phyloP scores from a whole-genome alignment of 2,329 filamentous ascomycete species.

The Penicillium decumbens region DNA sequence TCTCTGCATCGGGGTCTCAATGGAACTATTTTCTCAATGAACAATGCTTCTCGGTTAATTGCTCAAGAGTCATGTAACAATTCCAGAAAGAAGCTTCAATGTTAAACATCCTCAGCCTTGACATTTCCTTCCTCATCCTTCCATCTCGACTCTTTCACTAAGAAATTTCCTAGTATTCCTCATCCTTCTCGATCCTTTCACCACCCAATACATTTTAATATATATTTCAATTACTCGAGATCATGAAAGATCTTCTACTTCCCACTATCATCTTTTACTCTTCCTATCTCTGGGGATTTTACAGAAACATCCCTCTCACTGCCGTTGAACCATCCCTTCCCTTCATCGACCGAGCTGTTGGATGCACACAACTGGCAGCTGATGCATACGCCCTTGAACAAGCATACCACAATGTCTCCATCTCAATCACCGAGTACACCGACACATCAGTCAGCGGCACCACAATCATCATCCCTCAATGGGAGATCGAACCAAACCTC shows the following conservation, averaged over 20 bases:
- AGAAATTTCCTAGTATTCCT: not conserved
- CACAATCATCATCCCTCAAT: not conserved
- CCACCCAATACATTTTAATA: too few species aligned
- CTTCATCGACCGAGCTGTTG: conserved; percentile 15
- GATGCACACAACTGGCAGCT: conserved; percentile 19
- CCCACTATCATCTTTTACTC: conserved; percentile 15
- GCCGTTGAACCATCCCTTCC: conserved; percentile 15
- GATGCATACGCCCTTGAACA: conserved; percentile 11
- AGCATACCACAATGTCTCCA: not conserved
- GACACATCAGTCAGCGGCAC: not conserved
- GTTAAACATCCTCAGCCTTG: not conserved
- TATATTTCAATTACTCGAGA: not conserved
- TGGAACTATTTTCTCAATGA: not conserved
- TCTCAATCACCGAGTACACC: not conserved
- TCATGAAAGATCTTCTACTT: conserved; percentile 18
- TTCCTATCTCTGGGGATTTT: conserved; percentile 20
- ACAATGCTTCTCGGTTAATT: not conserved
- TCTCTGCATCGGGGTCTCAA: not conserved
- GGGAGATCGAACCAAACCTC: not conserved
- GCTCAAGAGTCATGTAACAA: not conserved
- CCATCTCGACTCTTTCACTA: too few species aligned
- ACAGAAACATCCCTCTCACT: conserved; percentile 19
- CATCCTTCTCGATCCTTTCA: not conserved
- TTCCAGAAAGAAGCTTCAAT: not conserved
- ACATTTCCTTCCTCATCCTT: not conserved